Evolutionary conservation across 805 yeast genomes (phyloP).

Genomic region (Geotrichum ghanense): DNA sequence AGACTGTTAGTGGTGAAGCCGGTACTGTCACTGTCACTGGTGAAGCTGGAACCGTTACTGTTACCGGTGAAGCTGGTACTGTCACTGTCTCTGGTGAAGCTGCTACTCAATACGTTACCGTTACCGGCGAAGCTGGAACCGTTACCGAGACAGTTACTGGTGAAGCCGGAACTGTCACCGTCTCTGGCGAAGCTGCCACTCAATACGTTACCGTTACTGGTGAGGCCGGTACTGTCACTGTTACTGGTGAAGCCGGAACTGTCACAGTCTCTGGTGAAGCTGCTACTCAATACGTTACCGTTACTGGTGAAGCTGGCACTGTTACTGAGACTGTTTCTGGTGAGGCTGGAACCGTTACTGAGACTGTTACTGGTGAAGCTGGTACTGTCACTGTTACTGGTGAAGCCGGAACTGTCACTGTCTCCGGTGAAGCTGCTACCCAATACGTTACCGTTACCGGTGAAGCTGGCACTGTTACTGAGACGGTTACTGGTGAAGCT

Average conservation of each 20-base stretch:
- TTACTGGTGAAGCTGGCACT: slow-evolving; percentile 6
- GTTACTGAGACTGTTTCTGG: background rate
- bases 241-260: slow-evolving; percentile 11
- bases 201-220: slow-evolving; percentile 9
- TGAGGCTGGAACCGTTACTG: slow-evolving; percentile 7
- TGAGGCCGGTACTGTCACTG: slow-evolving; percentile 8
- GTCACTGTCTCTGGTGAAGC: slow-evolving; percentile 13
- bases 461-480: background rate
- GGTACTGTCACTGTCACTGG: slow-evolving; percentile 9
- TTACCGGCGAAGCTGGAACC: background rate
- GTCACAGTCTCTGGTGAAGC: slow-evolving; percentile 12
- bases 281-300: slow-evolving; percentile 4
- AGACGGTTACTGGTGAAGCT: slow-evolving; percentile 1
- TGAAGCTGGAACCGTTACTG: slow-evolving; percentile 9
- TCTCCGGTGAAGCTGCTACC: slow-evolving; percentile 9
- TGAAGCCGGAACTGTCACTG: slow-evolving; percentile 11
- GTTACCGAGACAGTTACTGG: background rate
- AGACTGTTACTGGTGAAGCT: slow-evolving; percentile 6
- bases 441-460: slow-evolving; percentile 7
- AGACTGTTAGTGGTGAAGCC: slow-evolving; percentile 8
- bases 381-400: slow-evolving; percentile 11
- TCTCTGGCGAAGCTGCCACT: background rate
- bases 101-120: slow-evolving; percentile 8
- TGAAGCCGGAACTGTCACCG: no score
- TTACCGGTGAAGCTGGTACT: slow-evolving; percentile 10